These are phyloP conservation scores for Salix caprea DNA, from an alignment of 345 rosid species.

Conservation along the genomic window DNA sequence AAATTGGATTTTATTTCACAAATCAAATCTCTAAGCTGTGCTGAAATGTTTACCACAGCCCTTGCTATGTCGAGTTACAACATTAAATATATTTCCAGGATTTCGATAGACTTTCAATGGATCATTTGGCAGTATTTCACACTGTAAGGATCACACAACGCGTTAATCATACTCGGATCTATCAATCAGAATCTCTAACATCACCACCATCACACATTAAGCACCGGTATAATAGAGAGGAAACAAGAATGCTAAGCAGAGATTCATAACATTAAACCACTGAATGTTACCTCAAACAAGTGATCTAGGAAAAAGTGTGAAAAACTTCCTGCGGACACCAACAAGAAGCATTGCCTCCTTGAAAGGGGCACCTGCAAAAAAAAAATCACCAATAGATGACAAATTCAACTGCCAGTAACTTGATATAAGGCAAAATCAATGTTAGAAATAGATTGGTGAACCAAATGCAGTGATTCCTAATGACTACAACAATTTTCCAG, in stretches of 20 bases:
- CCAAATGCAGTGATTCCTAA: no score
- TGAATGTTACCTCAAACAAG: constrained; percentile 51
- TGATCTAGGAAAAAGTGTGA: constrained; percentile 74
- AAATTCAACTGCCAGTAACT: not conserved
- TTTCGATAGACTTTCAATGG: not conserved
- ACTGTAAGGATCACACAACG: not conserved
- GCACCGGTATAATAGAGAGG: no score
- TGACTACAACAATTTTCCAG: no score
- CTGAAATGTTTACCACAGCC: not conserved
- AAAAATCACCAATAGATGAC: not conserved
- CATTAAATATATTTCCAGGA: not conserved
- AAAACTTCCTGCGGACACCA: constrained; percentile 53
- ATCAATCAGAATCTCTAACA: not conserved
- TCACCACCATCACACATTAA: not conserved
- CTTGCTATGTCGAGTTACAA: not conserved
- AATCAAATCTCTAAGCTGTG: not conserved
- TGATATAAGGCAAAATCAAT: not conserved
- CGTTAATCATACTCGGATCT: no score
- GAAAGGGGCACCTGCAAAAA: constrained; percentile 46
- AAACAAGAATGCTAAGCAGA: no score
- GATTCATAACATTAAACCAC: not conserved
- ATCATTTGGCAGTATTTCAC: not conserved
- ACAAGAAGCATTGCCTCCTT: constrained; percentile 47
- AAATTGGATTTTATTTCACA: not conserved
- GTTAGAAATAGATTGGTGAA: no score